phyloP scores from a whole-genome alignment of 306 rosid species.

The Prunus mongolica region DNA sequence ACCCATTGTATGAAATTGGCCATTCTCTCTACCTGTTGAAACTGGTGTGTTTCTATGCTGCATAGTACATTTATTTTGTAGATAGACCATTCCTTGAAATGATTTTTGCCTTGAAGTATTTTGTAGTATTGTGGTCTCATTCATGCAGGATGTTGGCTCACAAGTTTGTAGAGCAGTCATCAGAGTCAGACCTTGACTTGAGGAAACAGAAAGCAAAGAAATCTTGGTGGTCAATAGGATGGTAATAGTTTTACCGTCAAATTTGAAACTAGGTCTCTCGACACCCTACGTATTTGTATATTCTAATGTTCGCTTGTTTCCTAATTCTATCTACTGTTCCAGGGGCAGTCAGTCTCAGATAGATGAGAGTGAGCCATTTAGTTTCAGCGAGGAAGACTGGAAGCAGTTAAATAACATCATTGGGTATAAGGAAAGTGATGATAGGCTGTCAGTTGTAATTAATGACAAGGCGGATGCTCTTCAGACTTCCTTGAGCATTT shows the following conservation, averaged over 20 bases:
- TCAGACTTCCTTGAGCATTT: conserved; percentile 69
- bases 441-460: conserved; percentile 38
- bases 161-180: conserved; percentile 73
- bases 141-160: conserved; percentile 87
- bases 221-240: conserved; percentile 89
- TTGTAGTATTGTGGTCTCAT: conserved; percentile 16
- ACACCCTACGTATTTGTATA: background rate
- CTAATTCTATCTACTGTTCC: conserved; percentile 19
- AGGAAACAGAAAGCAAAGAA: conserved; percentile 58
- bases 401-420: conserved; percentile 75
- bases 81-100: background rate
- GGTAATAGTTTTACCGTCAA: conserved; percentile 40
- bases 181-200: conserved; percentile 42
- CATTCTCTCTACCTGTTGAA: background rate
- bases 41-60: background rate
- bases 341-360: conserved; percentile 61
- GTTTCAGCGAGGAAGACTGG: conserved; percentile 87
- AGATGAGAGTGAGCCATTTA: conserved; percentile 68
- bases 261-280: conserved; percentile 8
- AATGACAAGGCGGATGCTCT: conserved; percentile 60
- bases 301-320: conserved; percentile 7
- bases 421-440: conserved; percentile 90
- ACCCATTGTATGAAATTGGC: background rate
- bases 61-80: background rate
- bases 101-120: background rate